Evolutionary conservation across 164 flowering plant species (phyloP), one percentile per base, ranked within the genome.

Genomic region (Malania oleifera): DNA sequence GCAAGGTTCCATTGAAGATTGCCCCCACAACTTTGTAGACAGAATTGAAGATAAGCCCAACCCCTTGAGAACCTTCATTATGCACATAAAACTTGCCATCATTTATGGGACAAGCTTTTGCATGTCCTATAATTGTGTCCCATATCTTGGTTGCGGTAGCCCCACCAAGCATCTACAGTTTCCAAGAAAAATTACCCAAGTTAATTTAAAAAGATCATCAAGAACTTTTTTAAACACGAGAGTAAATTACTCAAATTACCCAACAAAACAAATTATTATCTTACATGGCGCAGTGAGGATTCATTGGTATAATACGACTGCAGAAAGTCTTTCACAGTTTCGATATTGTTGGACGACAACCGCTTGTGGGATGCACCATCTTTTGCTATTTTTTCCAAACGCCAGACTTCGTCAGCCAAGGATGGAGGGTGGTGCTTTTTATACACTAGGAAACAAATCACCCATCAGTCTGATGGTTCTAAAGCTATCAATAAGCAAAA

Each of bases 91-190:
- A 39, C 67, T 63, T 67, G 24, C 70, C 54, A 53, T 50, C 53
- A 27, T 85, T 79, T 15, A 73, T 19, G 48, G 22, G 40, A 52
- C 89, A 85, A 29, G 63, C 31, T 8, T 5, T 56, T 31, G 96
- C 96, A 71, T 88, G 90, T 25, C 57, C 53, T 5, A 72, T 58
- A 22, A 88, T 82, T n/a, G 71, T 59, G 0, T 79, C 73, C 88
- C 89, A 85, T 45, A 12, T 67, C 71, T 45, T 76, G 34, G 72
- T 72, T 34, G 86, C 61, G 62, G 69, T 70, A 20, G 67, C 67
- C 7, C 55, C 39, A 20, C 67, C 74, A 51, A 83, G 71, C 15
- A 72, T 66, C 96, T 85, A 59, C 66, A 76, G 15, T 52, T 55
- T 27, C 52, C 55, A 59, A n/a, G n/a, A n/a, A n/a, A n/a, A n/a